Evolutionary conservation across 305 asterid genomes (phyloP).

Genomic region (Caryopteris hybrid): DNA sequence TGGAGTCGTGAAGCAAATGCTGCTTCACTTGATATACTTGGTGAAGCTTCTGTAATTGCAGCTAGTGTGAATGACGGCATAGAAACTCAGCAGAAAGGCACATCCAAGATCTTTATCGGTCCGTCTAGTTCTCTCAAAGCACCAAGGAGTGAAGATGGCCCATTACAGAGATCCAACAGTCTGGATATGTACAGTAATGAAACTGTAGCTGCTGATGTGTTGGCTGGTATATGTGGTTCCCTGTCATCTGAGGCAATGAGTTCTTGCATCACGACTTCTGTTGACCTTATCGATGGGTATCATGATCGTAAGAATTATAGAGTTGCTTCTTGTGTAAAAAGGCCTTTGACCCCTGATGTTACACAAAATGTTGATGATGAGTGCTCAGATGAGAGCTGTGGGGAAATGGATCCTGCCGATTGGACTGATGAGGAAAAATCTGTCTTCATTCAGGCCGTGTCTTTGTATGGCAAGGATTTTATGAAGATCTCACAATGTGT

Average conservation of each 20-base stretch:
- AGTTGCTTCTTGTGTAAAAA: constrained; percentile 43
- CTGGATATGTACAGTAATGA: constrained; percentile 58
- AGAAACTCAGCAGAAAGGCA: constrained; percentile 45
- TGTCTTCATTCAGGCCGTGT: constrained; percentile 60
- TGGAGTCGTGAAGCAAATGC: constrained; percentile 80
- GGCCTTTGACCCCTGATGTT: constrained; percentile 66
- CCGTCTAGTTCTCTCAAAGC: constrained; percentile 31
- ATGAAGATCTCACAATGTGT: constrained; percentile 60
- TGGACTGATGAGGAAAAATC: constrained; percentile 97
- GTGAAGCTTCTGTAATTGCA: constrained; percentile 73
- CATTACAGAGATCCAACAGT: constrained; percentile 48
- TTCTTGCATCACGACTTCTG: constrained; percentile 90
- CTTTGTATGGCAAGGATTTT: constrained; percentile 81
- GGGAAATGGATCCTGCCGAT: constrained; percentile 66
- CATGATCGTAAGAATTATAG: constrained; percentile 61
- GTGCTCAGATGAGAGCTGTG: constrained; percentile 93
- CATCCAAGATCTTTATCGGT: constrained; percentile 40
- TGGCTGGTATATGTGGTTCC: constrained; percentile 97
- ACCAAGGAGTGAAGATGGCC: constrained; percentile 35
- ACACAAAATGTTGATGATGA: constrained; percentile 69
- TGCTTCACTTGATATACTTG: constrained; percentile 78
- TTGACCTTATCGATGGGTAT: constrained; percentile 67
- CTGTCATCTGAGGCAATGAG: constrained; percentile 95
- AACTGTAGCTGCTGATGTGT: constrained; percentile 89
- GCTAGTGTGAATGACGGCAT: constrained; percentile 45